phyloP scores from a whole-genome alignment of 2,329 filamentous ascomycete genomes.

The Fusarium tricinctum region DNA sequence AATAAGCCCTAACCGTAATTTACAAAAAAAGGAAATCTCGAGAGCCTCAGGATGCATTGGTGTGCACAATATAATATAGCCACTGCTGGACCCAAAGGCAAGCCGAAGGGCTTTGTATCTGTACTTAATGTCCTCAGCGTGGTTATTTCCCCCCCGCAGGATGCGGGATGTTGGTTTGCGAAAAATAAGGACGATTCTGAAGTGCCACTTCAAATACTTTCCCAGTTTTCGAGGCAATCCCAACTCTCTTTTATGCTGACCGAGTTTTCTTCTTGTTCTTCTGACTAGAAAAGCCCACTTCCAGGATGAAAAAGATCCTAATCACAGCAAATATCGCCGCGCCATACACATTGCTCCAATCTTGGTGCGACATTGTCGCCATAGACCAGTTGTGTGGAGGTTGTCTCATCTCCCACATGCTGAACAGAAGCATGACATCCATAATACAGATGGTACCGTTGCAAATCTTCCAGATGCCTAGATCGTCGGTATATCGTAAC shows the following conservation, averaged over 20 bases:
- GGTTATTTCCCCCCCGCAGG: too few relatives aligned
- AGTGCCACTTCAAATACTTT: too few relatives aligned
- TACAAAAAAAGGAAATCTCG: fast-evolving
- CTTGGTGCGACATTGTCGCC: not conserved
- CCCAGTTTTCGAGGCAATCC: too few relatives aligned
- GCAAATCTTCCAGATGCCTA: not conserved
- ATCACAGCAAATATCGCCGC: not conserved
- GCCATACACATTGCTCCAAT: constrained; percentile 1
- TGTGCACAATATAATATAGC: too few relatives aligned
- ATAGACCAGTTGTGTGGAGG: not conserved
- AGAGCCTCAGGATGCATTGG: too few relatives aligned
- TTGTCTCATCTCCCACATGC: constrained; percentile 1
- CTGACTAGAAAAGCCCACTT: not conserved
- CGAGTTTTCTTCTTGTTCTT: not conserved
- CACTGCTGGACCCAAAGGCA: too few relatives aligned
- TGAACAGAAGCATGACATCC: not conserved
- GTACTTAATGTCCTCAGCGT: too few relatives aligned
- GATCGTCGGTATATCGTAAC: not conserved
- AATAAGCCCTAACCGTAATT: too few relatives aligned
- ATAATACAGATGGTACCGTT: not conserved
- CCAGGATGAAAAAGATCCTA: not conserved
- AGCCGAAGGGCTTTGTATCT: too few relatives aligned
- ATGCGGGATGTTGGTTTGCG: too few relatives aligned
- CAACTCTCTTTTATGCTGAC: not conserved
- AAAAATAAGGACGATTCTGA: too few relatives aligned